Evolutionary conservation across 192 early-diverging fungal species (phyloP).

Genomic region (Oehlia diaphana): DNA sequence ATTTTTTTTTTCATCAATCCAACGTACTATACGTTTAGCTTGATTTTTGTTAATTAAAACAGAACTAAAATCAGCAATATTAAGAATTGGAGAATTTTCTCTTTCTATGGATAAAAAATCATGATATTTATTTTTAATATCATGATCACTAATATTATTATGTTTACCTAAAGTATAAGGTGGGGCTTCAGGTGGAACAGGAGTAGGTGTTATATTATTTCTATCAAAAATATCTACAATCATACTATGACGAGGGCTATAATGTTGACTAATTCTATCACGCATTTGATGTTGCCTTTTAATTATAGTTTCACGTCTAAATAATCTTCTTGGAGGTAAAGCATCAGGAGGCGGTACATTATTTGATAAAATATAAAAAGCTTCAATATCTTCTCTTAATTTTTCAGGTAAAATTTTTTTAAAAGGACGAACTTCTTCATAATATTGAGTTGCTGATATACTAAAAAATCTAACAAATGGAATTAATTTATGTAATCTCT

Average conservation of each 20-base stretch:
- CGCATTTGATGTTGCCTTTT: neutral
- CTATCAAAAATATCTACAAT: too few species aligned
- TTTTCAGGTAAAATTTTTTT: neutral
- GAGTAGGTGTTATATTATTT: too few species aligned
- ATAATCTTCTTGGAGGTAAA: neutral
- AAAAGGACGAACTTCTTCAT: conserved; percentile 8
- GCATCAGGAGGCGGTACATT: neutral
- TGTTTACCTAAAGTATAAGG: too few species aligned
- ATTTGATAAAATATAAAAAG: neutral
- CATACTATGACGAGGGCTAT: too few species aligned
- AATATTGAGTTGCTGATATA: conserved; percentile 2
- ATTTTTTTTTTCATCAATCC: neutral
- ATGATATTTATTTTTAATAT: too few species aligned
- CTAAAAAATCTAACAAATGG: neutral
- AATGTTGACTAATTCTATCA: neutral
- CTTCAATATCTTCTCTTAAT: conserved; percentile 6
- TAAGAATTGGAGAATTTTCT: neutral
- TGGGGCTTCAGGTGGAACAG: too few species aligned
- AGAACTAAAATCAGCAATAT: neutral
- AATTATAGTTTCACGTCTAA: neutral
- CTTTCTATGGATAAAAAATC: neutral
- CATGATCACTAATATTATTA: too few species aligned
- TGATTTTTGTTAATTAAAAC: neutral
- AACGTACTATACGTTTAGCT: neutral
- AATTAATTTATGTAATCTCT: neutral